Base-by-base conservation (phyloP, 2,329 filamentous ascomycete genomes). In the Penicillium palitans region DNA sequence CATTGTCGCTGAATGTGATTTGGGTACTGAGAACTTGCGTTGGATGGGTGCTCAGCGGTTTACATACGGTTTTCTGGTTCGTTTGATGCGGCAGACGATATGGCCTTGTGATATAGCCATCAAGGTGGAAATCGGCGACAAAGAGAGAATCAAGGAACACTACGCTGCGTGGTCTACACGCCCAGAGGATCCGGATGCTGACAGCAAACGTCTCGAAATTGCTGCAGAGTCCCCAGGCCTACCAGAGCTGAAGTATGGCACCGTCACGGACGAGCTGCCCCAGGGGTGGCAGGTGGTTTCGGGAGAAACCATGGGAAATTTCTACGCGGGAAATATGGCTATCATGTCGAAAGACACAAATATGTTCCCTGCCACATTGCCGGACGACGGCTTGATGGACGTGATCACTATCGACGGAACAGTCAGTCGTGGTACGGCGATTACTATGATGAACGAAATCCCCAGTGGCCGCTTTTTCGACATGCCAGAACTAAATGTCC, bases 261-360 rank as follows among this genome's bases (percentile, higher is more conserved):
- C 90, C 0, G 79, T 95, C 58, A 84, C 86, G 52, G 91, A 96
- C 66, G 81, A 88, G 17, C 73, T 98, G 0, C 93, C 92, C 0
- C 78, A 84, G 2, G 88, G 85, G 46, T 99, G 95, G 92, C 82
- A 89, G 60, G 78, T 89, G 21, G 78, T 89, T 3, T 85, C 89
- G 0, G 84, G 89, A 62, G 86, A 95, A 61, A 90, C 88, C 31
- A 80, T 99, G 55, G 92, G 92, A 47, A 97, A 91, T 69, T 96
- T 99, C 73, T 98, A 96, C 76, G 90, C 88, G 33, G 95, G 95
- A 61, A 99, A 97, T 73, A 96, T 98, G 88, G 87, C 90, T 25
- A 96, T 89, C 75, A 93, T 99, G 91, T 88, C 93, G 0, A 83
- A 91, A 13, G 88, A 93, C 63, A 83, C 88, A 58, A 91, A 92